Base-by-base conservation (phyloP, 2,329 filamentous ascomycete genomes). In the Claviceps sp. region DNA sequence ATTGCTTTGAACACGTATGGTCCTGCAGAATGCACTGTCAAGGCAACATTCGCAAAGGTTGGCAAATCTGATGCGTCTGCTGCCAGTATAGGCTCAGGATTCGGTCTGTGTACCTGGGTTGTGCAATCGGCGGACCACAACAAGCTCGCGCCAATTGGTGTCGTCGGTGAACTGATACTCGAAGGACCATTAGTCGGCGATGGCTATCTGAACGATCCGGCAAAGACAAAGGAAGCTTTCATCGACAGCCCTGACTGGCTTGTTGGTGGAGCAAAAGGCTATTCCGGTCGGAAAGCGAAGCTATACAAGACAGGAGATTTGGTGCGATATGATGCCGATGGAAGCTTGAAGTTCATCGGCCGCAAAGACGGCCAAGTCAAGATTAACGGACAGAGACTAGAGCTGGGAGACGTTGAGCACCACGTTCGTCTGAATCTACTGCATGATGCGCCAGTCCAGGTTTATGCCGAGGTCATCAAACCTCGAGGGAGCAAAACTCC, bases 311-410 rank as follows among this genome's bases (percentile, higher is more conserved):
- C 73, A 0, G 74, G 73, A 5, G 74, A 77, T 54, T 63, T 76
- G 2, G 73, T 64, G 2, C 62, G 62, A 41, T 73, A 73, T 19
- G 60, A 68, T 37, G 59, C 60, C 1, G 55, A 60, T 24, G 59
- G 59, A 1, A 59, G 60, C 22, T 59, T 76, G 10, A 56, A 66
- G 0, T 75, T 72, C 50, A 58, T 75, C 47, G 75, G 74, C 48
- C 67, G 76, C 46, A 75, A 74, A 55, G 76, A 80, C 56, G 68
- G 68, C 0, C 76, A 80, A 59, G 70, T 80, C 49, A 80, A 80
- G 59, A 62, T 81, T 13, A 68, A 71, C 26, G 80, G 80, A 39
- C 78, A 72, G 53, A 62, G 76, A 48, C 64, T 77, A 52, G 80
- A 74, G 60, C 65, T 75, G 0, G 56, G 52, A 2, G 59, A 61